Conservation (phyloP, 2,329 filamentous ascomycete genomes). For the Paradendryphiella salina region DNA sequence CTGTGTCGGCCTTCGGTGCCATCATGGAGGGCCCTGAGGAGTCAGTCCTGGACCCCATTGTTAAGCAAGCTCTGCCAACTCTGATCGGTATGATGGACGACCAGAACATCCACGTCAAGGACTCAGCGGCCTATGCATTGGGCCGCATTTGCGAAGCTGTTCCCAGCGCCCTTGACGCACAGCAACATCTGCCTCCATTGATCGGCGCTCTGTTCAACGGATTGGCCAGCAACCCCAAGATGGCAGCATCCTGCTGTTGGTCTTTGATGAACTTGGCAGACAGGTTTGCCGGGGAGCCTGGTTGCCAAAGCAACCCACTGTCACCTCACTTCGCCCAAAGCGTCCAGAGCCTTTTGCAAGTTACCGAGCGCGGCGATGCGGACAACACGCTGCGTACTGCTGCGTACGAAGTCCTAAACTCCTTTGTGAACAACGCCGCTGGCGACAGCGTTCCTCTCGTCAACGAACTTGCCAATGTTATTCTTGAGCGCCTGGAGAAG, state of each 20-base stretch:
- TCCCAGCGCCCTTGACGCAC: constrained; percentile 86
- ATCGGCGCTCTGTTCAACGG: constrained; percentile 89
- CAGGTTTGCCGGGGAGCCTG: constrained; percentile 85
- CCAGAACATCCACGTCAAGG: constrained; percentile 82
- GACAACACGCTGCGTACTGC: constrained; percentile 92
- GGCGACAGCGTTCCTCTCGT: constrained; percentile 81
- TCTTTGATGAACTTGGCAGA: constrained; percentile 98
- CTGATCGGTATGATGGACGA: constrained; percentile 94
- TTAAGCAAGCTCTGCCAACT: constrained; percentile 92
- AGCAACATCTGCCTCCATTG: constrained; percentile 77
- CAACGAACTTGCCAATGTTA: constrained; percentile 80
- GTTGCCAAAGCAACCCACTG: constrained; percentile 76
- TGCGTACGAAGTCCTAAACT: constrained; percentile 94
- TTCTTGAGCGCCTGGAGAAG: constrained; percentile 87
- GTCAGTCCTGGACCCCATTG: constrained; percentile 85
- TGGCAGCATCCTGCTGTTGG: constrained; percentile 98
- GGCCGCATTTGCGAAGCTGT: constrained; percentile 95
- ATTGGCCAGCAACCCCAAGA: constrained; percentile 88
- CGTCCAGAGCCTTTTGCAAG: constrained; percentile 78
- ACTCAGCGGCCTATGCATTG: constrained; percentile 93
- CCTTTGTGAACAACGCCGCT: constrained; percentile 89
- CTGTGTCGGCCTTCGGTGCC: constrained; percentile 94
- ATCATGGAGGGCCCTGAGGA: constrained; percentile 99
- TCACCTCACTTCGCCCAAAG: constrained; percentile 93
- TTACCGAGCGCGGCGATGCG: constrained; percentile 79